Conservation (phyloP, 2,329 filamentous ascomycete species). For the Sphaceloma murrayae region DNA sequence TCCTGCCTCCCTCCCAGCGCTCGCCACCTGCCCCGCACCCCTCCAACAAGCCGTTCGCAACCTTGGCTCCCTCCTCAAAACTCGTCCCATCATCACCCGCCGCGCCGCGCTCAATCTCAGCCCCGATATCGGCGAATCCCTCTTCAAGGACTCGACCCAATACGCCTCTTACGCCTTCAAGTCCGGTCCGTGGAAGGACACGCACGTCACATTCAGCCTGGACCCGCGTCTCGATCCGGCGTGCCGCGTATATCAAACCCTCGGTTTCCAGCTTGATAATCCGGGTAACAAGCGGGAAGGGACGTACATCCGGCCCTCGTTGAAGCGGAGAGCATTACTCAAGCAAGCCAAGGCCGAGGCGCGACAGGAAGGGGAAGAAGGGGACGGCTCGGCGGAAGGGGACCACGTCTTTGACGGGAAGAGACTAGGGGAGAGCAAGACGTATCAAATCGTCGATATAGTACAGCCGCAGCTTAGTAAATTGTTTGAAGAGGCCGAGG, state of each 20-base stretch:
- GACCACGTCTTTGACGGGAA: constrained; percentile 78
- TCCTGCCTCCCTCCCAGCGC: constrained; percentile 46
- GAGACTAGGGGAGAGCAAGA: constrained; percentile 64
- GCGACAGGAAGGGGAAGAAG: constrained; percentile 17
- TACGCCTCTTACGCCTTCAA: constrained; percentile 89
- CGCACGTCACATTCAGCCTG: constrained; percentile 72
- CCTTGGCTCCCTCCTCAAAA: constrained; percentile 56
- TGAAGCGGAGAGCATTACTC: too few species aligned
- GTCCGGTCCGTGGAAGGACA: constrained; percentile 84
- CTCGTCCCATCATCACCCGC: constrained; percentile 78
- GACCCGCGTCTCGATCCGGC: constrained; percentile 71
- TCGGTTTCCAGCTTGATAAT: constrained; percentile 63
- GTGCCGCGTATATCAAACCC: constrained; percentile 76
- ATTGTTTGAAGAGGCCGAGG: constrained; percentile 54
- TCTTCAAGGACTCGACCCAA: constrained; percentile 65
- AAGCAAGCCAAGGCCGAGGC: too few species aligned
- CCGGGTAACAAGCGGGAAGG: constrained; percentile 14
- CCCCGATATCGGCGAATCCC: constrained; percentile 41
- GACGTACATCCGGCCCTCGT: constrained; percentile 21
- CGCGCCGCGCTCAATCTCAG: constrained; percentile 70
- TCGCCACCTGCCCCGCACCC: constrained; percentile 31
- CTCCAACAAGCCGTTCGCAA: constrained; percentile 55
- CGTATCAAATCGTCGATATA: constrained; percentile 92
- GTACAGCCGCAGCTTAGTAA: constrained; percentile 63
- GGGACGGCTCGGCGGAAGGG: constrained; percentile 20